Evolutionary conservation across 2,329 filamentous ascomycete genomes (phyloP).

Genomic region (Orbilia blumenaviensis): DNA sequence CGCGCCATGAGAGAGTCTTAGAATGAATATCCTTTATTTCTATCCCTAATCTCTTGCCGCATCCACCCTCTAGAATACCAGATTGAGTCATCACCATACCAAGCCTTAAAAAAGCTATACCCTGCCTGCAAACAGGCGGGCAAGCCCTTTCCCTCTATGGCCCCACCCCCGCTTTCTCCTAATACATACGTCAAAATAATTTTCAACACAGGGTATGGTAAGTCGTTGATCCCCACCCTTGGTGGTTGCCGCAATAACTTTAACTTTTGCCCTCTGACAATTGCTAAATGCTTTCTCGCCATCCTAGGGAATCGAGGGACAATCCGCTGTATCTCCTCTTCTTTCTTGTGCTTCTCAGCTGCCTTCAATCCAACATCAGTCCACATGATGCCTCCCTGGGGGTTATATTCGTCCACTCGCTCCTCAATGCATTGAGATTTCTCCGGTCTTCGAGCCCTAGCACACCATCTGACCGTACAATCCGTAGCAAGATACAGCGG

Average conservation of each 20-base stretch:
- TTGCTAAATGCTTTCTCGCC: background rate
- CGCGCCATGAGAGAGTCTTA: background rate
- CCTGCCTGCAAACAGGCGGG: background rate
- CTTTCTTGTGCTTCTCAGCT: background rate
- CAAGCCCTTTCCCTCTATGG: background rate
- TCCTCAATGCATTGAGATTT: background rate
- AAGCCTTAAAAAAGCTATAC: conserved; percentile 17
- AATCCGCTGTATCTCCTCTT: background rate
- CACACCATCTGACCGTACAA: background rate
- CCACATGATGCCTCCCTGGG: background rate
- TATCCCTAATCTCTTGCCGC: background rate
- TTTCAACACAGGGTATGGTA: conserved; percentile 18
- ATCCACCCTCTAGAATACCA: background rate
- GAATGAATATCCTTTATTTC: background rate
- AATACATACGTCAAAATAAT: background rate
- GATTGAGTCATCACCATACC: conserved; percentile 2
- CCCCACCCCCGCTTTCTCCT: background rate
- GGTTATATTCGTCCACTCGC: background rate
- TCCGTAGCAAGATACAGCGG: conserved; percentile 13
- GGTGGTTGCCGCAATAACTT: background rate
- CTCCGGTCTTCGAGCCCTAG: background rate
- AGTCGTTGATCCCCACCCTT: conserved; percentile 5
- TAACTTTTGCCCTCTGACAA: background rate
- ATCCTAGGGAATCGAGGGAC: background rate
- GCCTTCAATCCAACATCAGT: background rate